Percentiles rank a stretch among this genome's conserved stretches.
These are phyloP conservation scores for Colletotrichum karsti DNA, from an alignment of 2,329 filamentous ascomycete genomes.

Conservation along the genomic window DNA sequence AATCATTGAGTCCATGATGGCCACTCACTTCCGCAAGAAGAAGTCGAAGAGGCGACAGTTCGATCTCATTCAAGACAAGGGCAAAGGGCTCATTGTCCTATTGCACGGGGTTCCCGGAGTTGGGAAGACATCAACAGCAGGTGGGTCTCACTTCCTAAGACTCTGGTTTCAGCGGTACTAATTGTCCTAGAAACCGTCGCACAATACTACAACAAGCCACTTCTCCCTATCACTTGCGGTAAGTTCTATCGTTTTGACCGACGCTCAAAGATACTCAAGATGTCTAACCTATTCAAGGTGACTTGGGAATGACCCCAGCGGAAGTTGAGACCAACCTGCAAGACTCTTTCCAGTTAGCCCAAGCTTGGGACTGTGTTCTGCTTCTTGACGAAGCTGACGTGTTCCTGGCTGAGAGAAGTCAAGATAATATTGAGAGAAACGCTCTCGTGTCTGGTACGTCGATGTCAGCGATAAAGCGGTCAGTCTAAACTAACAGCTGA, in stretches of 20 bases:
- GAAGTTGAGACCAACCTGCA: slow-evolving; percentile 15
- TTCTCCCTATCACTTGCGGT: slow-evolving; percentile 57
- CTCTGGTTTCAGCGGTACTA: not conserved
- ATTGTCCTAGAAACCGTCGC: not conserved
- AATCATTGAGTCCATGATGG: slow-evolving; percentile 13
- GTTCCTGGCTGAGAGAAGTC: slow-evolving; percentile 73
- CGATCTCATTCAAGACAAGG: slow-evolving; percentile 56
- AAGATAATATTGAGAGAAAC: slow-evolving; percentile 40
- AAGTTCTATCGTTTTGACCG: slow-evolving; percentile 53
- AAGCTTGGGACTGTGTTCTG: slow-evolving; percentile 28
- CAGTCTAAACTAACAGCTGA: not conserved
- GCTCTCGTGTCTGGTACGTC: slow-evolving; percentile 6
- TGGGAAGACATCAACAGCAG: slow-evolving; percentile 57
- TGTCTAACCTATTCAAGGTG: slow-evolving; percentile 40
- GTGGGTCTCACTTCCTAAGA: not conserved
- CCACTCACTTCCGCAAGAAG: slow-evolving; percentile 49
- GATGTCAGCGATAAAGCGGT: not conserved
- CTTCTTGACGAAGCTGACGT: too few relatives aligned
- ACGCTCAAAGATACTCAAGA: slow-evolving; percentile 50
- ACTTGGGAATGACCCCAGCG: not conserved
- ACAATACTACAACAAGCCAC: slow-evolving; percentile 15
- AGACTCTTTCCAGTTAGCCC: not conserved
- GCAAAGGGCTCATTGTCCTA: slow-evolving; percentile 50
- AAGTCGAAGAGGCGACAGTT: slow-evolving; percentile 40
- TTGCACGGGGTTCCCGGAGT: slow-evolving; percentile 57